Base-by-base conservation (phyloP, 2,329 filamentous ascomycete species). In the Fusarium gaditjirri region DNA sequence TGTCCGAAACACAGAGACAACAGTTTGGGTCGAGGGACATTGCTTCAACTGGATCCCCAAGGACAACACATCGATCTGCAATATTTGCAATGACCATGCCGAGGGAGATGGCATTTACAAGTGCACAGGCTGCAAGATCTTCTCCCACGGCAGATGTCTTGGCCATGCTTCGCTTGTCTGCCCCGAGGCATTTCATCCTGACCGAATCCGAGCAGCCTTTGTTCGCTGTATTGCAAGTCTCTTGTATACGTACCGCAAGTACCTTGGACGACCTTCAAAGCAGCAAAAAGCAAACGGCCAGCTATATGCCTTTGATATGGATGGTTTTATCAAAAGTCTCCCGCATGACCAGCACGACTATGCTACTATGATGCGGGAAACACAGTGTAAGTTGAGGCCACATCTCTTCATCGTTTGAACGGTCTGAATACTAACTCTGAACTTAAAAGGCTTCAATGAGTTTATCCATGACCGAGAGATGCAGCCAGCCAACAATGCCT, bases 11-110 rank as follows among this genome's bases (percentile, higher is more conserved):
- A 94, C 93, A 1, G 92, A 94, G 52, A 93, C 90, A 3, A 93
- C 88, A 1, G 90, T 94, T 52, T 96, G 93, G 93, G 92, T 94
- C 3, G 93, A 96, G 80, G 93, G 93, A 0, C 93, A 96, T 82
- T 95, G 92, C 80, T 89, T 96, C 82, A 88, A 91, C 66, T 92
- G 89, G 85, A 85, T 86, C 58, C 78, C 84, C 2, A 83, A 86
- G 21, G 92, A 95, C 74, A 83, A 83, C 19, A 85, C 86, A 42
- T 89, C 88, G 0, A 84, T 86, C 10, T 96, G 93, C 80, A 89
- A 89, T 2, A 87, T 95, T 52, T 96, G 93, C 77, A 92, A 94
- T 49, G 93, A 95, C 50, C 91, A 89, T 67, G 88, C 92, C 1
- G 88, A 90, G 69, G 86, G 86, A 25, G 93, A 95, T 55, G 93